Evolutionary conservation across 495 filamentous ascomycete species (phyloP).

Genomic region (Talaromyces liani): DNA sequence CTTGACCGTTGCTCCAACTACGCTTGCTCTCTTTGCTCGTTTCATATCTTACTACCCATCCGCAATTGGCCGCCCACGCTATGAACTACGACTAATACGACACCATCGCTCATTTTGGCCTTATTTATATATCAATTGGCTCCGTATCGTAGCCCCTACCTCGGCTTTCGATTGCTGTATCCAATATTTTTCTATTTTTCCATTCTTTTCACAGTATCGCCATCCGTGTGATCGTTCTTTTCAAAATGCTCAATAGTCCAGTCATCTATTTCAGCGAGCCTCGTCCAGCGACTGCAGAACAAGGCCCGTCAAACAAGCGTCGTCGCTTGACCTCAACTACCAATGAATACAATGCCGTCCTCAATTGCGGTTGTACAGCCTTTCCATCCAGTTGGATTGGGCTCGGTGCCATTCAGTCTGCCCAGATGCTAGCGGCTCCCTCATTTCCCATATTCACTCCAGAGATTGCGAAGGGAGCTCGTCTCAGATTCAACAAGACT

Average conservation of each 20-base stretch:
- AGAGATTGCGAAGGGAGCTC: not conserved
- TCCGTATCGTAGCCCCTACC: not conserved
- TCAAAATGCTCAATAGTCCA: not conserved
- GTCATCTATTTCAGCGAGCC: not conserved
- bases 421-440: slow-evolving; percentile 4
- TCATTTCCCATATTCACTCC: not conserved
- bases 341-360: not conserved
- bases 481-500: not conserved
- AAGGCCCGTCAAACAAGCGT: not conserved
- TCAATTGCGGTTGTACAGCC: not conserved
- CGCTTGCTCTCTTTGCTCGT: not conserved
- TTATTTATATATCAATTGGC: slow-evolving; percentile 1
- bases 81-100: not conserved
- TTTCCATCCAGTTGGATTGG: not conserved
- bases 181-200: not conserved
- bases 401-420: not conserved
- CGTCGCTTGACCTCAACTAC: not conserved
- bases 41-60: not conserved
- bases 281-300: not conserved
- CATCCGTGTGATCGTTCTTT: not conserved
- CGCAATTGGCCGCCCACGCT: not conserved
- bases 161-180: not conserved
- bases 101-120: not conserved
- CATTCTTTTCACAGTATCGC: not conserved
- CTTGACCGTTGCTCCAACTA: not conserved